Conservation (phyloP, 2,329 filamentous ascomycete species). For the Aspergillus pseudoviridinutans region DNA sequence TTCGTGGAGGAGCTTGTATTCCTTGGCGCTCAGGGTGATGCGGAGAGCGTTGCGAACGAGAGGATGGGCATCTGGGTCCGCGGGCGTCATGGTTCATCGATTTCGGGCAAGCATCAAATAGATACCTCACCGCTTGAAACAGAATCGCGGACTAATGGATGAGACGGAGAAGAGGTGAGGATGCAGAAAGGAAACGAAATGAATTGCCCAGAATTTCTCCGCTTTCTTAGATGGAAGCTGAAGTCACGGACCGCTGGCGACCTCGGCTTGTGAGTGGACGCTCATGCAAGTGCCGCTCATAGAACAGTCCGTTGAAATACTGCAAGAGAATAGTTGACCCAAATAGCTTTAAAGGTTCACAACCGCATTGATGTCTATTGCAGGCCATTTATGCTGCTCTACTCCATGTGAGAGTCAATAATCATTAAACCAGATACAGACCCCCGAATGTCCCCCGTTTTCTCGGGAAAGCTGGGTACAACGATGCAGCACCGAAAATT, state of each 20-base stretch:
- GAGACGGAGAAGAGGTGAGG: not conserved
- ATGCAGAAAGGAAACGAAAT: not conserved
- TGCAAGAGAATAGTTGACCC: not conserved
- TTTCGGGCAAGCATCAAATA: not conserved
- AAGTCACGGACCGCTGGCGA: not conserved
- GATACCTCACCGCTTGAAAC: not conserved
- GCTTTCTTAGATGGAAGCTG: not conserved
- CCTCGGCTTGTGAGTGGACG: not conserved
- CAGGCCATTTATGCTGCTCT: not conserved
- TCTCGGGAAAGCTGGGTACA: not conserved
- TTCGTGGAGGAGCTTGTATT: conserved; percentile 80
- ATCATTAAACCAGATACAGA: not conserved
- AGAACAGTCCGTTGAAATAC: not conserved
- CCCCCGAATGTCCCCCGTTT: not conserved
- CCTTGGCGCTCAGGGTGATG: conserved; percentile 76
- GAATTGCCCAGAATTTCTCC: not conserved
- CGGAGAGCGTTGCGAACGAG: conserved; percentile 80
- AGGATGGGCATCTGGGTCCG: conserved; percentile 52
- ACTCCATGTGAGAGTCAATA: not conserved
- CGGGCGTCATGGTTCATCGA: conserved; percentile 21
- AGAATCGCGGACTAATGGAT: not conserved
- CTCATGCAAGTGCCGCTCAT: not conserved
- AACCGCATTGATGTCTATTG: not conserved
- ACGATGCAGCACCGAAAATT: not conserved
- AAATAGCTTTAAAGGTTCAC: not conserved